Evolutionary conservation across 2,329 filamentous ascomycete genomes (phyloP).

Genomic region (Fusarium dlaminii): DNA sequence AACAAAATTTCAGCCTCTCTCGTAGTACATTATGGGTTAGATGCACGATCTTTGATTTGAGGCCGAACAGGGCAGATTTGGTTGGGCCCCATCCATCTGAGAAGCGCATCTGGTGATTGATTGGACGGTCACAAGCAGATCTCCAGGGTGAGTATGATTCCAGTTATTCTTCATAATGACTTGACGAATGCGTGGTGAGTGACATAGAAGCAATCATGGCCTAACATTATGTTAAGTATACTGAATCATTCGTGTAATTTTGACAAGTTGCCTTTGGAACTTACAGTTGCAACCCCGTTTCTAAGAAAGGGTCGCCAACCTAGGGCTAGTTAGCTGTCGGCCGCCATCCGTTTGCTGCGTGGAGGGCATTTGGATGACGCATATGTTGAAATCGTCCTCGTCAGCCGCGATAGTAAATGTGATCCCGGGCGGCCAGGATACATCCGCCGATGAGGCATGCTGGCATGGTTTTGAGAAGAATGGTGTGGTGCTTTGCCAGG

Average conservation of each 20-base stretch:
- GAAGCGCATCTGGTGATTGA: not conserved
- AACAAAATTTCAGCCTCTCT: conserved; percentile 28
- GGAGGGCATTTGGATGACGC: conserved; percentile 14
- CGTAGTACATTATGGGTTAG: not conserved
- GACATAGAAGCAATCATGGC: not conserved
- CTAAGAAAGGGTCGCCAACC: not conserved
- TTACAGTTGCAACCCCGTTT: not conserved
- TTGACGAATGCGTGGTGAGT: conserved; percentile 19
- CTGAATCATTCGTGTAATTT: not conserved
- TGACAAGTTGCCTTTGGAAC: not conserved
- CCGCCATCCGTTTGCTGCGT: conserved; percentile 5
- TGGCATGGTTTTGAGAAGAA: conserved; percentile 9
- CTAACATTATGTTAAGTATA: not conserved
- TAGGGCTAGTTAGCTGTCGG: not conserved
- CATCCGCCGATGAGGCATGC: conserved; percentile 7
- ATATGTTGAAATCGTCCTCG: conserved; percentile 12
- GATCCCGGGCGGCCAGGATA: conserved; percentile 24
- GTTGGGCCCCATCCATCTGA: not conserved
- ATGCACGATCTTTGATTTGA: conserved; percentile 19
- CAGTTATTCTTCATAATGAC: not conserved
- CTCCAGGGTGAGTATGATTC: not conserved
- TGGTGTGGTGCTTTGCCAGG: conserved; percentile 16
- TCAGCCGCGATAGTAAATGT: conserved; percentile 25
- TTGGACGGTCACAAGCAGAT: not conserved
- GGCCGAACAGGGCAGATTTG: not conserved